These are phyloP conservation scores for Wallemia hederae DNA, from an alignment of 1,284 basidiomycete genomes.

Conservation along the genomic window DNA sequence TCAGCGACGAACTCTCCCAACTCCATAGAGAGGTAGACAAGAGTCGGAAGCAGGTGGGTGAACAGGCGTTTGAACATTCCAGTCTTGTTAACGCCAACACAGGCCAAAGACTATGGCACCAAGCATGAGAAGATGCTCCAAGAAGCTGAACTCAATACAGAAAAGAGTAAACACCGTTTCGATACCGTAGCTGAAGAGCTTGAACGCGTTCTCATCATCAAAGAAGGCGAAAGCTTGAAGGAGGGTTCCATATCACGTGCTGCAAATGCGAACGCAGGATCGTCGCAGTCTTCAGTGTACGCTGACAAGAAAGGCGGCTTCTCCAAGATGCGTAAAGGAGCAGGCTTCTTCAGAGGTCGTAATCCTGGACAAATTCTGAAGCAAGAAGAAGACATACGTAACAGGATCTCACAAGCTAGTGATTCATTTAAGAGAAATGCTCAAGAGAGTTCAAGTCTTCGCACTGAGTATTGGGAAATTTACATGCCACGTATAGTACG, in stretches of 20 bases:
- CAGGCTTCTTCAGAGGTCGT: constrained; percentile 8
- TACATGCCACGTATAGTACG: constrained; percentile 13
- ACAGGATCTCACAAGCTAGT: background rate
- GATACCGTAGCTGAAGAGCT: constrained; percentile 79
- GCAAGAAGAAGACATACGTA: background rate
- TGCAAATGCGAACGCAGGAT: constrained; percentile 12
- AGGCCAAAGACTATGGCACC: constrained; percentile 67
- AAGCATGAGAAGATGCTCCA: constrained; percentile 64
- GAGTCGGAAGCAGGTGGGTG: constrained; percentile 47
- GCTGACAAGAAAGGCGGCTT: constrained; percentile 41
- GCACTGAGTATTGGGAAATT: constrained; percentile 1
- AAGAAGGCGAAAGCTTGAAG: constrained; percentile 68
- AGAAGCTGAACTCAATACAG: constrained; percentile 63
- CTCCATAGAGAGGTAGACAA: constrained; percentile 79
- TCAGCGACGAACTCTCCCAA: constrained; percentile 70
- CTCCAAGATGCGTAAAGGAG: constrained; percentile 23
- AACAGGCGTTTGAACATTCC: background rate
- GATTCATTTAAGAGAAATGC: constrained; percentile 1
- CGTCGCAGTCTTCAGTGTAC: constrained; percentile 20
- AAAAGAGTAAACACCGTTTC: constrained; percentile 60
- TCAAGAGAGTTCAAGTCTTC: background rate
- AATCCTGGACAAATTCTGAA: background rate
- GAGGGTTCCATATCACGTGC: constrained; percentile 31
- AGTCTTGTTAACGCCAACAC: background rate
- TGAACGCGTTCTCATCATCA: constrained; percentile 70